phyloP scores from a whole-genome alignment of 352 stramenopile species.

The Phytophthora nicotianae region DNA sequence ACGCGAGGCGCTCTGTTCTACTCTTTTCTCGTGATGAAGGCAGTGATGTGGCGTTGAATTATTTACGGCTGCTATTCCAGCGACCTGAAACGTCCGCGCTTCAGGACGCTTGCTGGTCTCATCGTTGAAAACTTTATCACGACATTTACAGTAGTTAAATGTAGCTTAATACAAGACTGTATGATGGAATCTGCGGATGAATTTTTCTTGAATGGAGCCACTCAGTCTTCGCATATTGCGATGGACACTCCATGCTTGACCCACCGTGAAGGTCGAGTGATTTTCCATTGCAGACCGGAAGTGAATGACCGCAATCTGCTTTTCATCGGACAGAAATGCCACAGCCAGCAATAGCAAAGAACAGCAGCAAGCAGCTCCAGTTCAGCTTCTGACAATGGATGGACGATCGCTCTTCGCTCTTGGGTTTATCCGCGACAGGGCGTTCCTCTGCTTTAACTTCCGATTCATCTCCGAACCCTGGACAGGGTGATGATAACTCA shows the following conservation, averaged over 20 bases:
- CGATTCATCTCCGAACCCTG: not conserved
- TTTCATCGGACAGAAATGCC: slow-evolving; percentile 38
- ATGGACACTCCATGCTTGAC: slow-evolving; percentile 2
- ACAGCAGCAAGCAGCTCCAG: slow-evolving; percentile 29
- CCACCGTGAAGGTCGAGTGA: slow-evolving; percentile 36
- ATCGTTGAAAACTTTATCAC: too few relatives aligned
- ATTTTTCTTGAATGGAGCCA: slow-evolving; percentile 23
- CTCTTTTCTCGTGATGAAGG: slow-evolving; percentile 3
- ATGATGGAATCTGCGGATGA: slow-evolving; percentile 50
- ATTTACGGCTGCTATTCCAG: slow-evolving; percentile 15
- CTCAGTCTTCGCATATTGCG: slow-evolving; percentile 12
- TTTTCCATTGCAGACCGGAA: slow-evolving; percentile 55
- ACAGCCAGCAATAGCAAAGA: not conserved
- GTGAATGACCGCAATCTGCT: slow-evolving; percentile 46
- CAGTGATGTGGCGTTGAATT: not conserved
- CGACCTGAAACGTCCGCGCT: slow-evolving; percentile 23
- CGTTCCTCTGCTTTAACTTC: slow-evolving; percentile 4
- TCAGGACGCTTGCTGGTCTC: too few relatives aligned
- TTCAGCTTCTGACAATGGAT: slow-evolving; percentile 57
- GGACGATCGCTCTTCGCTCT: slow-evolving; percentile 41
- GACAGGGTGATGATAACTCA: slow-evolving; percentile 25
- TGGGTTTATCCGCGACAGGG: slow-evolving; percentile 40
- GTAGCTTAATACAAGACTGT: not conserved
- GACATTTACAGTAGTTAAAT: too few relatives aligned
- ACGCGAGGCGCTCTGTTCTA: not conserved